phyloP scores from a whole-genome alignment of 257 asterid genomes.

The Nicotiana paniculata region DNA sequence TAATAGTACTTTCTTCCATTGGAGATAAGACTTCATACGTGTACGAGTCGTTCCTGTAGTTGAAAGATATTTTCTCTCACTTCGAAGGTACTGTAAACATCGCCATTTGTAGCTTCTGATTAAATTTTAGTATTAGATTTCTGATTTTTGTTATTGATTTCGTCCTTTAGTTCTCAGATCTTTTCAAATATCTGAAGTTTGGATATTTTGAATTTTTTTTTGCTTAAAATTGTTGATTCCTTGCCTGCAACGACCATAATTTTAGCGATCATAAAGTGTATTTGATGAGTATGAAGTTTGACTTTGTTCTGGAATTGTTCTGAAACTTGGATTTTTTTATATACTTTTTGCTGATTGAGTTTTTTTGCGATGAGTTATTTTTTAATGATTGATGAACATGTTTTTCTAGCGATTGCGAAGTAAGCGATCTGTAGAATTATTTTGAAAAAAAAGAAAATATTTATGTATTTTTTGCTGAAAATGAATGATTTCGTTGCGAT shows the following conservation, averaged over 20 bases:
- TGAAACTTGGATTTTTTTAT: neutral
- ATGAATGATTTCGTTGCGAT: neutral
- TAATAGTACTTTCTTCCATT: neutral
- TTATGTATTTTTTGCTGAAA: neutral
- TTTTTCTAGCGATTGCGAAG: neutral
- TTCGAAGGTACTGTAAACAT: slow-evolving; percentile 6
- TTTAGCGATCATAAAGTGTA: neutral
- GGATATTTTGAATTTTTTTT: too few species aligned
- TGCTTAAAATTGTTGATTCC: too few species aligned
- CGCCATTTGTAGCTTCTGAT: neutral
- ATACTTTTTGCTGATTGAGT: neutral
- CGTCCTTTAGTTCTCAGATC: neutral
- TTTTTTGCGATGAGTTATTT: neutral
- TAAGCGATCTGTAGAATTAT: too few species aligned
- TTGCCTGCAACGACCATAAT: too few species aligned
- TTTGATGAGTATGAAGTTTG: neutral
- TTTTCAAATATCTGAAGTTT: too few species aligned
- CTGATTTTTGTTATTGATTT: neutral
- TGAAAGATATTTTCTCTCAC: slow-evolving; percentile 1
- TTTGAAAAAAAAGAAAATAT: too few species aligned
- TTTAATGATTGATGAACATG: neutral
- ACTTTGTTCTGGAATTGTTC: too few species aligned
- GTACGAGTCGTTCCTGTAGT: neutral
- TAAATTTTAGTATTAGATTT: neutral
- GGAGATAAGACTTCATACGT: slow-evolving; percentile 1